Percentiles rank a stretch among this genome's conserved stretches.
phyloP scores from a whole-genome alignment of 306 rosid genomes.

The Cucurbita pepo region DNA sequence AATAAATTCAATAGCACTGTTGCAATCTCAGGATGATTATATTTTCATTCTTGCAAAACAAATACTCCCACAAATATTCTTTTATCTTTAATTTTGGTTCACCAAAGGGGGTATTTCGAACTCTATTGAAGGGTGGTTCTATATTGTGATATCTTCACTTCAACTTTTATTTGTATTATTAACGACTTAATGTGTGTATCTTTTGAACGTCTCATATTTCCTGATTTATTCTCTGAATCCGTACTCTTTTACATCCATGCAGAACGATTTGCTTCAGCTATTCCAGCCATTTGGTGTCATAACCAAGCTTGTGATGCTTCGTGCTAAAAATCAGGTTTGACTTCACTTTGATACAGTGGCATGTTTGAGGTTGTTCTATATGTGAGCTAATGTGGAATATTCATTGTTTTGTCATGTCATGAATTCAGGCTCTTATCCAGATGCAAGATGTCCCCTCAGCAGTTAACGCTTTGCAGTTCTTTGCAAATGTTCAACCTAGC shows the following conservation, averaged over 20 bases:
- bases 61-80: too few relatives aligned
- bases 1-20: too few relatives aligned
- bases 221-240: conserved; percentile 1
- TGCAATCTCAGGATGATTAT: too few relatives aligned
- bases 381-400: not conserved
- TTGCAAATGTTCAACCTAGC: conserved; percentile 75
- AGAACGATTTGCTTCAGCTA: conserved; percentile 97
- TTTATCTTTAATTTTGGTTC: too few relatives aligned
- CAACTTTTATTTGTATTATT: not conserved
- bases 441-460: conserved; percentile 91
- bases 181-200: not conserved
- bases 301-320: conserved; percentile 97
- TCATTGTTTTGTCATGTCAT: not conserved
- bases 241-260: conserved; percentile 8
- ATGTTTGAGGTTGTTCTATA: not conserved
- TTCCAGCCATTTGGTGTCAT: conserved; percentile 97
- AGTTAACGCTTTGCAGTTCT: conserved; percentile 68
- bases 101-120: not conserved
- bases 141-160: not conserved
- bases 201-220: not conserved
- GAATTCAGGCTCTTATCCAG: conserved; percentile 80
- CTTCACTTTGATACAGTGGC: conserved; percentile 1
- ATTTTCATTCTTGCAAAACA: too few relatives aligned
- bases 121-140: not conserved
- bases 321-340: conserved; percentile 92